Conservation (phyloP, 164 flowering plant genomes). For the Aristolochia fimbriata region DNA sequence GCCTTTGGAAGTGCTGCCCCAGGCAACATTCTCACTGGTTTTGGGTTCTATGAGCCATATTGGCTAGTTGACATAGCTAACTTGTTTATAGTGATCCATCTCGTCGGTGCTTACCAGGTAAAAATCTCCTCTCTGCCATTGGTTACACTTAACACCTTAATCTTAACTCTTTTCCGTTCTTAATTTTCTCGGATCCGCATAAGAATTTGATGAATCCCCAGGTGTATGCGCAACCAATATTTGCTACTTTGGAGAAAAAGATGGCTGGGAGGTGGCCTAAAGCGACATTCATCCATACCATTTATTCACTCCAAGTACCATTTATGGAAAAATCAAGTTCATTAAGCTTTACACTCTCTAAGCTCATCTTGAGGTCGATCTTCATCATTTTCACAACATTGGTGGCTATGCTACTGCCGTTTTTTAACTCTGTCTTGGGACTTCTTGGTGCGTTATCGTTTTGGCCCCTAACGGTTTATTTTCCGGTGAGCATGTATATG, state of each 20-base stretch:
- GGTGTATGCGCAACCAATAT: constrained; percentile 8
- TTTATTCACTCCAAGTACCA: constrained; percentile 3
- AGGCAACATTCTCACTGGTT: constrained; percentile 23
- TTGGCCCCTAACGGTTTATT: constrained; percentile 13
- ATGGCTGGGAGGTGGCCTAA: constrained; percentile 3
- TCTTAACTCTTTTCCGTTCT: no score
- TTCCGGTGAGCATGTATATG: constrained; percentile 15
- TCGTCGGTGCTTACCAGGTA: constrained; percentile 16
- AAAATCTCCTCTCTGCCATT: background rate
- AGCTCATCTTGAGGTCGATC: constrained; percentile 5
- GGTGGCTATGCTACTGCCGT: constrained; percentile 14
- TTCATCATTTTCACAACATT: constrained; percentile 10
- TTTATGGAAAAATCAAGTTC: background rate
- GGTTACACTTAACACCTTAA: no score
- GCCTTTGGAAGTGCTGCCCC: constrained; percentile 27
- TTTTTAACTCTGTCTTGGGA: constrained; percentile 12
- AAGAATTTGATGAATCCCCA: background rate
- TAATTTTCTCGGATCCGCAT: background rate
- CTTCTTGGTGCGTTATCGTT: constrained; percentile 13
- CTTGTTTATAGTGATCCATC: constrained; percentile 17
- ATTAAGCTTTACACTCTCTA: constrained; percentile 6
- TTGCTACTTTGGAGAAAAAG: constrained; percentile 2
- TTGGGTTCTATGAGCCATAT: constrained; percentile 18
- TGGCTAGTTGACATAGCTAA: constrained; percentile 26
- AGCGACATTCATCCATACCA: constrained; percentile 4